Percentiles rank a stretch among this genome's conserved stretches.
Conservation (phyloP, 1,284 basidiomycete species). For the Moesziomyces aphidis region DNA sequence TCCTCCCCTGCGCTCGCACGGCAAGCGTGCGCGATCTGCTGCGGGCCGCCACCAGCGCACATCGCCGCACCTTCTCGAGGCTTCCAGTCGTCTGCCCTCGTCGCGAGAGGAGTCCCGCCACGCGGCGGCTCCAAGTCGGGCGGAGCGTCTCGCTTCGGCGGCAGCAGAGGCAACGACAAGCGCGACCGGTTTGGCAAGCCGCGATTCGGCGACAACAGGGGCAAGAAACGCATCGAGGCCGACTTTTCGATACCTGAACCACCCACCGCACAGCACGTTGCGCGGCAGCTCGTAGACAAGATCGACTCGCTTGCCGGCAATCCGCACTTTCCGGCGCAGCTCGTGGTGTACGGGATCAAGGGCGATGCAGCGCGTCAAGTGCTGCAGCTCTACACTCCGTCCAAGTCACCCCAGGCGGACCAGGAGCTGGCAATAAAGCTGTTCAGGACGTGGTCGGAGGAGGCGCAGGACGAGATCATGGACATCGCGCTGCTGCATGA, state of each 20-base stretch:
- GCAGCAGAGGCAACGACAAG: background rate
- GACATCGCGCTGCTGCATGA: slow-evolving; percentile 17
- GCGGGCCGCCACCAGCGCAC: background rate
- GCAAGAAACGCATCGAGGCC: slow-evolving; percentile 4
- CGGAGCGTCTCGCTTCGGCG: background rate
- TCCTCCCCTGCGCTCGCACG: background rate
- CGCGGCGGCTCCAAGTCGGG: background rate
- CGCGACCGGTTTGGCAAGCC: slow-evolving; percentile 7
- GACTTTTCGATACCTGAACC: slow-evolving; percentile 26
- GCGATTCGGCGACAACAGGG: background rate
- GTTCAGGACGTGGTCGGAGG: slow-evolving; percentile 19
- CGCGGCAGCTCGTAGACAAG: slow-evolving; percentile 18
- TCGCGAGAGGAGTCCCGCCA: background rate
- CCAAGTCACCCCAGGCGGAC: background rate
- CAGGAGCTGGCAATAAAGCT: slow-evolving; percentile 15
- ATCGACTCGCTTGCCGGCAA: slow-evolving; percentile 9
- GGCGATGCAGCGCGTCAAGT: slow-evolving; percentile 16
- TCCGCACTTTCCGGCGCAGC: slow-evolving; percentile 20
- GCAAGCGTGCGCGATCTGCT: background rate
- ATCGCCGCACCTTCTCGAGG: background rate
- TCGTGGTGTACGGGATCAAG: slow-evolving; percentile 39
- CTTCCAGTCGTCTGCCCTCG: background rate
- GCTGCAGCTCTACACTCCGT: background rate
- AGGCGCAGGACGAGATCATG: slow-evolving; percentile 16
- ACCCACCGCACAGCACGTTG: slow-evolving; percentile 30